Evolutionary conservation across 116 monocot species (phyloP).

Genomic region (Papilionanthe hybrid): DNA sequence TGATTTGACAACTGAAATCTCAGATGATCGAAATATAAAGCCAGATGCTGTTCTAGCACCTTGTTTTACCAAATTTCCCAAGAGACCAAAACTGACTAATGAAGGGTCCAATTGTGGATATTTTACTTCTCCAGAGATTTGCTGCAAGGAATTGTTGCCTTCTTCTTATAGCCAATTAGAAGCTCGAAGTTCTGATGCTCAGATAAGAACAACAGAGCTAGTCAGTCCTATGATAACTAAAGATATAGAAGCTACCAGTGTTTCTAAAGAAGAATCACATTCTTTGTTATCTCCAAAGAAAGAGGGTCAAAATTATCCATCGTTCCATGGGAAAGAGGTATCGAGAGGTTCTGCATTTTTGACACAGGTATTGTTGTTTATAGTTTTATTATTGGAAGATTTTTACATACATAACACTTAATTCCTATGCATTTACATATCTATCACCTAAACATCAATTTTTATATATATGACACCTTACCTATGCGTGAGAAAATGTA

Average conservation of each 20-base stretch:
- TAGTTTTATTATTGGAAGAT: too few species aligned
- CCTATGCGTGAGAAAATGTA: too few species aligned
- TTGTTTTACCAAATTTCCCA: slow-evolving; percentile 37
- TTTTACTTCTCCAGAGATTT: slow-evolving; percentile 3
- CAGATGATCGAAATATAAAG: slow-evolving; percentile 7
- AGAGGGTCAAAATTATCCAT: slow-evolving; percentile 7
- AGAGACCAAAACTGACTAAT: slow-evolving; percentile 16
- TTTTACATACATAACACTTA: too few species aligned
- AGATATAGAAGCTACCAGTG: slow-evolving; percentile 1
- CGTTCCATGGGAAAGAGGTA: slow-evolving; percentile 17
- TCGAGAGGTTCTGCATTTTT: slow-evolving; percentile 63
- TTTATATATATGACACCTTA: too few species aligned
- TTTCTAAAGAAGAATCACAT: slow-evolving; percentile 4
- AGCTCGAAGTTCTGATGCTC: background rate
- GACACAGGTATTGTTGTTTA: slow-evolving; percentile 37
- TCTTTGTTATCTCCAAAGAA: slow-evolving; percentile 13
- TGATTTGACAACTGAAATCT: slow-evolving; percentile 40
- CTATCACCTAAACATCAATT: too few species aligned
- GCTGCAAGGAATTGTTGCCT: slow-evolving; percentile 13
- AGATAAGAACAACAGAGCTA: slow-evolving; percentile 12
- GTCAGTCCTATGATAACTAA: slow-evolving; percentile 5
- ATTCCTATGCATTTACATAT: too few species aligned
- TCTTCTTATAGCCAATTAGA: slow-evolving; percentile 17
- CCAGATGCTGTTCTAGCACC: slow-evolving; percentile 8
- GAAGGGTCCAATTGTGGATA: background rate